phyloP scores from a whole-genome alignment of 768 basidiomycete species.

The Trametes gibbosa region DNA sequence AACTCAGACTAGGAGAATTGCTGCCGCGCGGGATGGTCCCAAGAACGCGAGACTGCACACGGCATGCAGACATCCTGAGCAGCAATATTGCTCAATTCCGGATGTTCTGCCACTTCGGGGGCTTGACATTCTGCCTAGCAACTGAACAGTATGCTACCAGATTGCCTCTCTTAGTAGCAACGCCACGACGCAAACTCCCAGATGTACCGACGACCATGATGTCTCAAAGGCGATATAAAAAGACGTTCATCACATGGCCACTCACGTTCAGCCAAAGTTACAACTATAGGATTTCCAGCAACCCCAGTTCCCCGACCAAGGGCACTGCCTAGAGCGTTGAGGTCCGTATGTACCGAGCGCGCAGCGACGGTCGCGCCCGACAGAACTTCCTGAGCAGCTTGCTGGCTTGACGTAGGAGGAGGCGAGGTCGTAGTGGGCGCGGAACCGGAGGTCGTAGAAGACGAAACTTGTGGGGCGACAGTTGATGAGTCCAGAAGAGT shows the following conservation, averaged over 20 bases:
- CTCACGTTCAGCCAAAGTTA: conserved; percentile 80
- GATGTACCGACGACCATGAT: too few relatives aligned
- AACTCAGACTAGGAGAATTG: too few relatives aligned
- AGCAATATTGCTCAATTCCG: too few relatives aligned
- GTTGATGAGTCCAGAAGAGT: conserved; percentile 19
- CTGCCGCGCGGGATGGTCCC: too few relatives aligned
- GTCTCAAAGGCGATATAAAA: background rate
- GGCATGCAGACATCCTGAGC: too few relatives aligned
- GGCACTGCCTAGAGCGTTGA: conserved; percentile 44
- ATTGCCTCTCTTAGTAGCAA: too few relatives aligned
- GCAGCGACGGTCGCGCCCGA: conserved; percentile 10
- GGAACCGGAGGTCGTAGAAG: conserved; percentile 3
- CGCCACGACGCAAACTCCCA: too few relatives aligned
- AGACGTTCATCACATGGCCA: conserved; percentile 13
- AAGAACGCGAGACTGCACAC: too few relatives aligned
- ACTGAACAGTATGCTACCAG: too few relatives aligned
- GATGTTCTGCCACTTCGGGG: too few relatives aligned
- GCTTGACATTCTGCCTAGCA: too few relatives aligned
- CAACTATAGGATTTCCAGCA: conserved; percentile 65
- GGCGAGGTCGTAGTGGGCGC: conserved; percentile 3
- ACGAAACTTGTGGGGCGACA: conserved; percentile 18
- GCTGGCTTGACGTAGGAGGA: conserved; percentile 35
- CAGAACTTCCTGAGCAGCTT: conserved; percentile 42
- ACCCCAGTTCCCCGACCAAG: conserved; percentile 43
- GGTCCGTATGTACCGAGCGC: conserved; percentile 26